A percentile compares a stretch with the other conserved stretches of the same genome.
phyloP scores from a whole-genome alignment of 352 stramenopile genomes.

The Blastocystis sp. region DNA sequence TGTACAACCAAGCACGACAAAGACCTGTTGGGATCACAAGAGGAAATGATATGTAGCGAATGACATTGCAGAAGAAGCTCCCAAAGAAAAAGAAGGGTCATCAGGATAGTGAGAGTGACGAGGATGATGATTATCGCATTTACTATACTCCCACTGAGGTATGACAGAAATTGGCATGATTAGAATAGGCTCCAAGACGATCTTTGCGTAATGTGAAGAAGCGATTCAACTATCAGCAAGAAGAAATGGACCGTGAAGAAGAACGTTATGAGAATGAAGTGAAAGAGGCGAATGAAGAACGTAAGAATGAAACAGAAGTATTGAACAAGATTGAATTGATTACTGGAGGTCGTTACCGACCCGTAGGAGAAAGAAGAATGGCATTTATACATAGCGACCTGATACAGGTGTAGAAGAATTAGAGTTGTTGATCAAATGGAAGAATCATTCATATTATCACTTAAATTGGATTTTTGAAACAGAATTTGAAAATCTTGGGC shows the following conservation, averaged over 20 bases:
- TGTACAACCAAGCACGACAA: not conserved
- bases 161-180: not conserved
- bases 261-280: constrained; percentile 27
- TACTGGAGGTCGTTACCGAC: constrained; percentile 6
- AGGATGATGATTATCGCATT: constrained; percentile 54
- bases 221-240: constrained; percentile 20
- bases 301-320: constrained; percentile 53
- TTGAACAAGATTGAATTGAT: constrained; percentile 49
- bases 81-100: not conserved
- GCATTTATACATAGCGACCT: not conserved
- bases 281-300: constrained; percentile 49
- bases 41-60: constrained; percentile 3
- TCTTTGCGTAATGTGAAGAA: constrained; percentile 11
- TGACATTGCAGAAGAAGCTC: constrained; percentile 5
- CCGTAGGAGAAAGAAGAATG: not conserved
- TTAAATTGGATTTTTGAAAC: constrained; percentile 75
- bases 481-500: constrained; percentile 67
- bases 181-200: not conserved
- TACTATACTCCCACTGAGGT: constrained; percentile 19
- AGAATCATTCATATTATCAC: constrained; percentile 79
- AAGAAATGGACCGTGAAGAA: constrained; percentile 50
- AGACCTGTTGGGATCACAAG: not conserved
- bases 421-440: constrained; percentile 84
- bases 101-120: constrained; percentile 31
- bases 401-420: constrained; percentile 69